Base-by-base conservation (phyloP, 2,329 filamentous ascomycete species). In the Fusarium sp. region DNA sequence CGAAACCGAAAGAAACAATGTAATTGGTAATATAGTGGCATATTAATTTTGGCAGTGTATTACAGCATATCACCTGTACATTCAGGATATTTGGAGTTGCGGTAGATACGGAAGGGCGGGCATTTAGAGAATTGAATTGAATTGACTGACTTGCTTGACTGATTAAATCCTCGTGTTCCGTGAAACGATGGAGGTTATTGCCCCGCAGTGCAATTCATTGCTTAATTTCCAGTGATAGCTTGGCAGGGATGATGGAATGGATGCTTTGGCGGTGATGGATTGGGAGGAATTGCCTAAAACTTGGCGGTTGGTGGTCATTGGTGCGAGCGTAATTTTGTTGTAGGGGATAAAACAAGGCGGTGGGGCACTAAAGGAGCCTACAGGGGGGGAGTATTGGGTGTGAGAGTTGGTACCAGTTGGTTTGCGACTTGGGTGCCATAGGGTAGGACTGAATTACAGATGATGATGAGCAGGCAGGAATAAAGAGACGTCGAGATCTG, bases 11-110 rank as follows among this genome's bases (percentile, higher is more conserved):
- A 52, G 48, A 38, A 70, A 60, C 53, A 59, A 55, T 35, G 65
- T 68, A 68, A 68, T 68, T 68, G 57, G 65, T 68, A 68, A 64
- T 68, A 68, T 64, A 68, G 52, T 61, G 62, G 54, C 20, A 60
- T 42, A 26, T 58, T 64, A 68, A 64, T 64, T n/a, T 57, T 61
- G 30, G 40, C 49, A 54, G 64, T 42, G 45, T 64, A 53, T 53
- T 37, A 42, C 50, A 59, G 44, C 63, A 65, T 18, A n/a, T 33
- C 35, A 52, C 37, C 55, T 66, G 64, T 40, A 67, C 50, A 38
- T 30, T 27, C 50, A 40, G 48, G 55, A 32, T 35, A 63, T 15
- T 55, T 41, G 64, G 64, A 67, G 64, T 67, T 68, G 57, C 18
- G 64, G 64, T 66, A 44, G 60, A 40, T n/a, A 42, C 18, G 60